Evolutionary conservation across 116 monocot species (phyloP).

Genomic region (Papilionanthe hybrid): DNA sequence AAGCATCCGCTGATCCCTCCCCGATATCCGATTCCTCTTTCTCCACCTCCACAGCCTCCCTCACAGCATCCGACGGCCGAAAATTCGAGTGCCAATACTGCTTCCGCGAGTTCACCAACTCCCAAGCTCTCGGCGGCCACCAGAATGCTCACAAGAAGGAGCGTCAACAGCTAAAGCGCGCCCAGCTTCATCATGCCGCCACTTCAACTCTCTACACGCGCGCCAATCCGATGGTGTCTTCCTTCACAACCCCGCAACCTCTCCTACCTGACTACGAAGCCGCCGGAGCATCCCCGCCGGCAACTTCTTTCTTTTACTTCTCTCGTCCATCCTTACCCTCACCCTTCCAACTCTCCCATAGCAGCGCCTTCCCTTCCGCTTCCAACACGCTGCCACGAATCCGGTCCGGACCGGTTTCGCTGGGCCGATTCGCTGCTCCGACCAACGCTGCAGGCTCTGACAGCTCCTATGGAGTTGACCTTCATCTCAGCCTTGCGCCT

Average conservation of each 20-base stretch:
- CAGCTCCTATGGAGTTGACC: not conserved
- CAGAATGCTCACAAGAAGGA: slow-evolving; percentile 99
- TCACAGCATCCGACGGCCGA: slow-evolving; percentile 17
- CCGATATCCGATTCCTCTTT: not conserved
- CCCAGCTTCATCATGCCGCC: slow-evolving; percentile 15
- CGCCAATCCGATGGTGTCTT: not conserved
- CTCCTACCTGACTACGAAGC: not conserved
- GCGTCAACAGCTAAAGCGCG: slow-evolving; percentile 19
- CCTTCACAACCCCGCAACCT: not conserved
- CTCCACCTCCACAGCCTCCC: not conserved
- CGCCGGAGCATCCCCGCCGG: not conserved
- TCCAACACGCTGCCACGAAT: not conserved
- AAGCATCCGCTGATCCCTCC: not conserved
- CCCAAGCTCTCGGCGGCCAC: slow-evolving; percentile 89
- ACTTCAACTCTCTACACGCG: not conserved
- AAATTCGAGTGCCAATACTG: slow-evolving; percentile 98
- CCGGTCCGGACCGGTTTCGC: not conserved
- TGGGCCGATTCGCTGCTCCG: not conserved
- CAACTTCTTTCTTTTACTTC: not conserved
- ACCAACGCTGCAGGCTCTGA: not conserved
- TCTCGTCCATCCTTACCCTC: not conserved
- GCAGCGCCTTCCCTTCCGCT: not conserved
- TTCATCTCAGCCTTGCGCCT: slow-evolving; percentile 3
- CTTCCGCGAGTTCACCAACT: slow-evolving; percentile 85
- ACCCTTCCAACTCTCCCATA: slow-evolving; percentile 2